Evolutionary conservation across 345 rosid species (phyloP), one percentile per base, ranked within the genome.

Genomic region (Sonneratia caseolaris): DNA sequence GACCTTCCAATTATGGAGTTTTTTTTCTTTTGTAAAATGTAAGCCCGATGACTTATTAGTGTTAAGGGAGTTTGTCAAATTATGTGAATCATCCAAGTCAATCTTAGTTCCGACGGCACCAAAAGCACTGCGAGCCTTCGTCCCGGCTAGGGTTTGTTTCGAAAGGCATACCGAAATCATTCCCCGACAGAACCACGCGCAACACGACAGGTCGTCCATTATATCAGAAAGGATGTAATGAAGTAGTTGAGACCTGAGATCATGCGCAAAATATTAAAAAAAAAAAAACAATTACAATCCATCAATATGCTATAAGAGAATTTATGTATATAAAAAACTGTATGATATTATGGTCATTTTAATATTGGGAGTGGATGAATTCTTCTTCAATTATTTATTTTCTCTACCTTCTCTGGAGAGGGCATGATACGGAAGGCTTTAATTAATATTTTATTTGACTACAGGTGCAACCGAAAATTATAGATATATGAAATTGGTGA

Each of bases 221-320:
- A 59, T n/a, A n/a, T 24, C 22, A 24, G 27, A n/a, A 24, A 27
- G 32, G 32, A 27, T 59, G 64, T 59, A 24, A 6, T 59, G 64
- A 22, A 59, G 64, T 36, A 59, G 64, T 59, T 59, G 64, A 24
- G 64, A 59, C 64, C 24, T 59, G 64, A 53, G 59, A 53, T 53
- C 59, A 53, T 19, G 59, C 3, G 51, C 51, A 47, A 47, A 3
- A 47, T 47, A 10, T 47, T 9, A 47, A 7, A 0, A 2, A 47
- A 7, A 0, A 2, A 47, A 6, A 40, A 40, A 40, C 43, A 40
- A 48, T 48, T 47, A 11, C 14, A 48, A 3, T 18, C 4, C 5
- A 53, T 18, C 7, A 21, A 59, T 24, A 59, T 10, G 2, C 32
- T 18, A 57, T 57, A 57, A 40, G 9, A 40, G 59, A 13, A 21